Conservation (phyloP, 176 grass and related monocot species). For the Lolium multiflorum region DNA sequence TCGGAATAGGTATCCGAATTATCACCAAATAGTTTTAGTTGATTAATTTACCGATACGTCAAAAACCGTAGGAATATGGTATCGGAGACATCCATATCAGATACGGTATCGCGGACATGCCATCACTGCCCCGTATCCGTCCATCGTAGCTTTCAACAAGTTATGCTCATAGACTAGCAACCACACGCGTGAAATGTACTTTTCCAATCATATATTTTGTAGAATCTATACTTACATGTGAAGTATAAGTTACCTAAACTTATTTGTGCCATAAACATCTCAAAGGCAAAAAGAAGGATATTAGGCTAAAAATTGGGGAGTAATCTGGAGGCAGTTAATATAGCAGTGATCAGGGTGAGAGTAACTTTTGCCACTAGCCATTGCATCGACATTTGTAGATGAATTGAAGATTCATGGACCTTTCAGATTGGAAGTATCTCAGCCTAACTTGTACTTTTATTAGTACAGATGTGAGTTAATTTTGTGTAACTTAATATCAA, state of each 20-base stretch:
- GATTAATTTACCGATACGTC: too few relatives aligned
- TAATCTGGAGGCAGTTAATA: background rate
- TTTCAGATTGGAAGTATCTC: background rate
- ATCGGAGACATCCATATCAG: too few relatives aligned
- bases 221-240: background rate
- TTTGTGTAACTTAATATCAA: constrained; percentile 21
- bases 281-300: background rate
- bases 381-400: background rate
- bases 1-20: too few relatives aligned
- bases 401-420: background rate
- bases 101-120: too few relatives aligned
- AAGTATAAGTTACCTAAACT: background rate
- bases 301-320: background rate
- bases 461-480: background rate
- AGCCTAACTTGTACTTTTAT: constrained; percentile 11
- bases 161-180: background rate
- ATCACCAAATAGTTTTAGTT: too few relatives aligned
- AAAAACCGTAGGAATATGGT: too few relatives aligned
- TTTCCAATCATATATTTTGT: background rate
- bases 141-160: background rate
- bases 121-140: too few relatives aligned
- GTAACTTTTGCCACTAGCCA: background rate
- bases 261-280: background rate
- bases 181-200: background rate
- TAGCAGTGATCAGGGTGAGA: background rate